phyloP scores from a whole-genome alignment of 257 asterid species.

The Petrea volubilis region DNA sequence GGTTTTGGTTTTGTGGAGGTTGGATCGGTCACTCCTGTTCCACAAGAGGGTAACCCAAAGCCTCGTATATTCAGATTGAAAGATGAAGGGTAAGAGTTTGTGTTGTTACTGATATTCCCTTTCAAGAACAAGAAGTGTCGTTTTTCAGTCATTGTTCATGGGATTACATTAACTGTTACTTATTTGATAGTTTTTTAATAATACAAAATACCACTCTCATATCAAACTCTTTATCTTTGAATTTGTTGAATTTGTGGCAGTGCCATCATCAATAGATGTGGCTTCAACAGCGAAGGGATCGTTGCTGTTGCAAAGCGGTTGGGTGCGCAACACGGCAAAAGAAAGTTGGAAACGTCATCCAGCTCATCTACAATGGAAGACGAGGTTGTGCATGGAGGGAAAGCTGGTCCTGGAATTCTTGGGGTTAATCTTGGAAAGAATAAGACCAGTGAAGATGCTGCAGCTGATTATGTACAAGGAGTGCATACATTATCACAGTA shows the following conservation, averaged over 20 bases:
- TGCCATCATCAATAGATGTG: slow-evolving; percentile 93
- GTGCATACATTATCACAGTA: slow-evolving; percentile 96
- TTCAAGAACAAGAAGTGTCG: too few relatives aligned
- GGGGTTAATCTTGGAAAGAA: slow-evolving; percentile 99
- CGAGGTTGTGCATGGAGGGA: slow-evolving; percentile 87
- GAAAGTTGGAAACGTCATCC: slow-evolving; percentile 85
- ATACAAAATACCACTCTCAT: not conserved
- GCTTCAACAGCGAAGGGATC: slow-evolving; percentile 98
- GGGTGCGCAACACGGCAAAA: slow-evolving; percentile 98
- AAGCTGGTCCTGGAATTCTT: slow-evolving; percentile 98
- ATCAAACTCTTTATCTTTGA: slow-evolving; percentile 9
- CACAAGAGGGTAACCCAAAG: slow-evolving; percentile 97
- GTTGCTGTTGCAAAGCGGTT: slow-evolving; percentile 94
- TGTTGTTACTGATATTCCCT: too few relatives aligned
- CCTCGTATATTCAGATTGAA: slow-evolving; percentile 94
- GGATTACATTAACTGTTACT: not conserved
- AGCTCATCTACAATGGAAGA: slow-evolving; percentile 65
- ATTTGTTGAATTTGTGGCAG: slow-evolving; percentile 48
- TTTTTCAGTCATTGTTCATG: too few relatives aligned
- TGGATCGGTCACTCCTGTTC: slow-evolving; percentile 97
- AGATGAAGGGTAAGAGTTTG: slow-evolving; percentile 60
- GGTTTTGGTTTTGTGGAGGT: slow-evolving; percentile 99
- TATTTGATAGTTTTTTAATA: not conserved
- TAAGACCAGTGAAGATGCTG: slow-evolving; percentile 95
- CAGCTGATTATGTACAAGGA: slow-evolving; percentile 97